Percentiles rank a stretch among this genome's conserved stretches.
Evolutionary conservation across 2,329 filamentous ascomycete species (phyloP).

Genomic region (Cadophora malorum): DNA sequence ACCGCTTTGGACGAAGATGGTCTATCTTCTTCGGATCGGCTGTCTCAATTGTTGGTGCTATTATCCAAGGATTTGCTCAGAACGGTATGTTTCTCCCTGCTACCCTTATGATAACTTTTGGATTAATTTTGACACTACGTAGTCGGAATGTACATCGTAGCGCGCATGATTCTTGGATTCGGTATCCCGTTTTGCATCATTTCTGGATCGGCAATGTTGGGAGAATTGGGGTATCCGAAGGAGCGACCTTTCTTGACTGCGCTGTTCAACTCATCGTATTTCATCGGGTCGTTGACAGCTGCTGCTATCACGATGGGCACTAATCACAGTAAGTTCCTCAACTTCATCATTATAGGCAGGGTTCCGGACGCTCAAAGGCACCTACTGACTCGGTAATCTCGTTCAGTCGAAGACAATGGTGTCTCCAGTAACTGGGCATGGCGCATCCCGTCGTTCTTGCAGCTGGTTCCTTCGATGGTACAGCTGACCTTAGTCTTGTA

Average conservation of each 20-base stretch:
- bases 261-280: slow-evolving; percentile 61
- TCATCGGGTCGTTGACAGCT: slow-evolving; percentile 52
- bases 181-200: slow-evolving; percentile 60
- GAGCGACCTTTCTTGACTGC: slow-evolving; percentile 59
- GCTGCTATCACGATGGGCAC: slow-evolving; percentile 54
- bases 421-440: slow-evolving; percentile 50
- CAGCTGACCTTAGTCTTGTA: slow-evolving; percentile 37
- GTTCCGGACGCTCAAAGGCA: no score
- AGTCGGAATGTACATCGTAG: slow-evolving; percentile 57
- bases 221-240: slow-evolving; percentile 60
- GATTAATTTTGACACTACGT: slow-evolving; percentile 43
- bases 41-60: slow-evolving; percentile 60
- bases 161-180: slow-evolving; percentile 59
- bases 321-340: background rate
- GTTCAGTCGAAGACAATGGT: slow-evolving; percentile 37
- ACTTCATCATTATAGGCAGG: background rate
- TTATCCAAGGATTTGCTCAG: slow-evolving; percentile 57
- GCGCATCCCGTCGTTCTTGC: slow-evolving; percentile 51
- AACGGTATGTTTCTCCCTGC: slow-evolving; percentile 20
- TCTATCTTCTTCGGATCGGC: slow-evolving; percentile 62
- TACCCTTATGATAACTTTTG: slow-evolving; percentile 23
- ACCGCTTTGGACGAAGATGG: slow-evolving; percentile 56
- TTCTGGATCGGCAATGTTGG: slow-evolving; percentile 58
- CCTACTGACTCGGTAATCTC: background rate
- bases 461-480: slow-evolving; percentile 42